phyloP scores from a whole-genome alignment of 2,329 filamentous ascomycete genomes.

The Diplocarpon mali region DNA sequence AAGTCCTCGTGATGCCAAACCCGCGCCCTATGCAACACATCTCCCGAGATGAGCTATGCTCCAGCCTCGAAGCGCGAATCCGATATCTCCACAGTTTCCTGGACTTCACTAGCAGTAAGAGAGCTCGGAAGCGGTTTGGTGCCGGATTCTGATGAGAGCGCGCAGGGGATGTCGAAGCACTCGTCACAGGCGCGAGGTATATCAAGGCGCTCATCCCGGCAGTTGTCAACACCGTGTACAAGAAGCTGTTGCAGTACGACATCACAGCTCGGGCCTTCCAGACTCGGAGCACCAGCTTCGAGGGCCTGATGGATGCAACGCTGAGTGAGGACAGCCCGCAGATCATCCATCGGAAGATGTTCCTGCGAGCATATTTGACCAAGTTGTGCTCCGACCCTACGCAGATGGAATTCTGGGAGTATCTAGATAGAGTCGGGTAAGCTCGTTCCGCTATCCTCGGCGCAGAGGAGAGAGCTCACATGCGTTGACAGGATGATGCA shows the following conservation, averaged over 20 bases:
- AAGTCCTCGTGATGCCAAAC: background rate
- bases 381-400: conserved; percentile 15
- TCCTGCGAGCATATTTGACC: conserved; percentile 60
- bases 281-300: conserved; percentile 48
- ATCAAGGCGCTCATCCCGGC: conserved; percentile 57
- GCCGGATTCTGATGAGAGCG: background rate
- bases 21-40: conserved; percentile 11
- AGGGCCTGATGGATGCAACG: conserved; percentile 41
- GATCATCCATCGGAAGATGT: conserved; percentile 47
- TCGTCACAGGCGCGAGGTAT: conserved; percentile 18
- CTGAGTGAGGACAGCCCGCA: conserved; percentile 35
- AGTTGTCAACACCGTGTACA: conserved; percentile 74
- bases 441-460: too few relatives aligned
- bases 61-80: conserved; percentile 18
- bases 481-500: conserved; percentile 27
- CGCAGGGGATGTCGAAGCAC: conserved; percentile 17
- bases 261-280: conserved; percentile 69
- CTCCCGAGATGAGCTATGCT: conserved; percentile 16
- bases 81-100: conserved; percentile 23
- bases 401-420: conserved; percentile 21
- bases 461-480: too few relatives aligned
- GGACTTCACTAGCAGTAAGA: conserved; percentile 14
- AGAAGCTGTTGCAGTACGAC: conserved; percentile 68
- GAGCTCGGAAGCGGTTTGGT: background rate
- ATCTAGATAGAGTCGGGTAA: conserved; percentile 16